These are phyloP conservation scores for Kodamaea lidongshanica DNA, from an alignment of 805 yeast genomes.

Conservation along the genomic window DNA sequence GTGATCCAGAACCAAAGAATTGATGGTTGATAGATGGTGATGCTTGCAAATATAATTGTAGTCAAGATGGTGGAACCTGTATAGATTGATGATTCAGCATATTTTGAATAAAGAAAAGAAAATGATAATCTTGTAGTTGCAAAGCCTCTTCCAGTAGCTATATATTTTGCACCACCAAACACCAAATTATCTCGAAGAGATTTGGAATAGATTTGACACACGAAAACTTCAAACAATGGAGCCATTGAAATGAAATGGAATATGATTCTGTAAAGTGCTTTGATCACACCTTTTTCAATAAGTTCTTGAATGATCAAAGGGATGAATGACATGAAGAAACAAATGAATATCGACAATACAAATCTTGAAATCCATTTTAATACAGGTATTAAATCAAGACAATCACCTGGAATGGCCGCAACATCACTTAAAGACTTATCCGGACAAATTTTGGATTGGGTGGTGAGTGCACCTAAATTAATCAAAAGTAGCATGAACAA, in stretches of 20 bases:
- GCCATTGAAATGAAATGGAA: constrained; percentile 77
- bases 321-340: constrained; percentile 84
- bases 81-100: constrained; percentile 71
- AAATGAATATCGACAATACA: constrained; percentile 84
- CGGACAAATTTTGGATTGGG: constrained; percentile 67
- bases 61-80: constrained; percentile 66
- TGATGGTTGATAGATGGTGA: constrained; percentile 77
- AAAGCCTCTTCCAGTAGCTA: constrained; percentile 91
- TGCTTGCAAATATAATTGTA: constrained; percentile 66
- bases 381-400: constrained; percentile 82
- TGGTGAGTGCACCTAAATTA: constrained; percentile 70
- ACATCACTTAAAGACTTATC: constrained; percentile 68
- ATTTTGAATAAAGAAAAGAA: constrained; percentile 64
- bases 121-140: constrained; percentile 80
- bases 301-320: constrained; percentile 85
- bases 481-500: constrained; percentile 74
- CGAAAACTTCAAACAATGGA: constrained; percentile 91
- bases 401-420: constrained; percentile 72
- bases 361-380: constrained; percentile 84
- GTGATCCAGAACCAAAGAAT: constrained; percentile 56
- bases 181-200: constrained; percentile 69
- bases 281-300: constrained; percentile 77
- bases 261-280: constrained; percentile 63
- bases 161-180: constrained; percentile 88
- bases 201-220: constrained; percentile 85